Conservation (phyloP, 2,329 filamentous ascomycete species). For the Fusarium brevicatenulatum region DNA sequence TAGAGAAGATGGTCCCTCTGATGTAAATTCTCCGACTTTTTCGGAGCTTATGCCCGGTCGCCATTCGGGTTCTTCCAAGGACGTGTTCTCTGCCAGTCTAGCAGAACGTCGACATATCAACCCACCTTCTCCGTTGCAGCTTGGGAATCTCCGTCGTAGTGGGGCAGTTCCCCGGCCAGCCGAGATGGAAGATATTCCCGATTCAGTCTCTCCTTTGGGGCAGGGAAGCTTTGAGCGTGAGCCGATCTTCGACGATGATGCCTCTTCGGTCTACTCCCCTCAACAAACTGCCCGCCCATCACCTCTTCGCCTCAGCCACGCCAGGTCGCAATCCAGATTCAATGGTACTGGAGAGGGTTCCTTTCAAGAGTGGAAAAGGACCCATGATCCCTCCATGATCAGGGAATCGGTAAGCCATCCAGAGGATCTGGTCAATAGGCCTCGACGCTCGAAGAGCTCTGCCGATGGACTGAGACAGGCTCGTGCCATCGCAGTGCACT, state of each 20-base stretch:
- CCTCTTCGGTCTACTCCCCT: conserved; percentile 42
- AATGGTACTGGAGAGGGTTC: conserved; percentile 36
- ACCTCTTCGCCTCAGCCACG: conserved; percentile 36
- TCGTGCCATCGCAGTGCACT: conserved; percentile 12
- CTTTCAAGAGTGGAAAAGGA: conserved; percentile 43
- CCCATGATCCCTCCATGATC: conserved; percentile 31
- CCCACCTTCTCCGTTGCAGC: conserved; percentile 43
- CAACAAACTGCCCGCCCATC: conserved; percentile 30
- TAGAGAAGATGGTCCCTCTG: conserved; percentile 16
- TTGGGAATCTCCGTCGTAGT: conserved; percentile 22
- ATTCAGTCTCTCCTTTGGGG: conserved; percentile 45
- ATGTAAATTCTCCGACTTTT: conserved; percentile 43
- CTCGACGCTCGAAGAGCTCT: conserved; percentile 46
- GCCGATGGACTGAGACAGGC: conserved; percentile 37
- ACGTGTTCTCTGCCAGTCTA: conserved; percentile 36
- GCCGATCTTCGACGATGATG: conserved; percentile 25
- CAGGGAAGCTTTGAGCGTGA: conserved; percentile 17
- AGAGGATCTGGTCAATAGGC: conserved; percentile 32
- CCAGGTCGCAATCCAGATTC: conserved; percentile 32
- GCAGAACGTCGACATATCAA: conserved; percentile 47
- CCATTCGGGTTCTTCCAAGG: conserved; percentile 19
- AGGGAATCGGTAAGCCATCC: conserved; percentile 25
- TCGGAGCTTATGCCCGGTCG: conserved; percentile 47
- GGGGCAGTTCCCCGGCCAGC: conserved; percentile 9
- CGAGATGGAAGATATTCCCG: conserved; percentile 35